Conservation (phyloP, 495 filamentous ascomycete species). For the Thermochaetoides thermophila region DNA sequence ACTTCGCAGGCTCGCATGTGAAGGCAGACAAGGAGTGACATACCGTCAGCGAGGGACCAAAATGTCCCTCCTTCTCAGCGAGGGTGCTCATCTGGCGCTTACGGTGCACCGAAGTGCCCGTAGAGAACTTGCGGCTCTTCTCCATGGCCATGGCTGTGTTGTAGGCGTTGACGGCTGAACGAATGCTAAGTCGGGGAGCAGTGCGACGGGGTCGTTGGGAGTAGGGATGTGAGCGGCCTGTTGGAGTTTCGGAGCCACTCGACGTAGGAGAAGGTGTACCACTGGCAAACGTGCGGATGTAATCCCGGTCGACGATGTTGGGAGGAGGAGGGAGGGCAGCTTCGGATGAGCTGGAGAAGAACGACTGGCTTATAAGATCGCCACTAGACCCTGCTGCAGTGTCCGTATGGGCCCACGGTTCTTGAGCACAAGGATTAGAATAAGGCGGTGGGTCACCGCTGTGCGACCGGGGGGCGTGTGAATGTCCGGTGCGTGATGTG, state of each 20-base stretch:
- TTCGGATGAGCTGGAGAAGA: too few species aligned
- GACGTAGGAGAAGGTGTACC: slow-evolving; percentile 2
- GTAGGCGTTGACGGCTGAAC: slow-evolving; percentile 12
- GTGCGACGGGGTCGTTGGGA: too few species aligned
- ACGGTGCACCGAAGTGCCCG: slow-evolving; percentile 30
- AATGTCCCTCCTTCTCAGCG: slow-evolving; percentile 30
- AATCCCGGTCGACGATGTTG: slow-evolving; percentile 1
- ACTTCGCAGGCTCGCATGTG: too few species aligned
- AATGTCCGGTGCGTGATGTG: too few species aligned
- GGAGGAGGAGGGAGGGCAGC: not conserved
- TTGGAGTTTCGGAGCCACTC: slow-evolving; percentile 4
- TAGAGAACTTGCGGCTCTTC: slow-evolving; percentile 24
- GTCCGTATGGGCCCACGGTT: too few species aligned
- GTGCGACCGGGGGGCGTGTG: too few species aligned
- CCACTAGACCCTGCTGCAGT: too few species aligned
- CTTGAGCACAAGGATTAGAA: too few species aligned
- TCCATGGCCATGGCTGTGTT: slow-evolving; percentile 28
- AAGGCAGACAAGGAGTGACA: slow-evolving; percentile 2
- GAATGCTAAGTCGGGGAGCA: slow-evolving; percentile 8
- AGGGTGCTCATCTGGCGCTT: slow-evolving; percentile 29
- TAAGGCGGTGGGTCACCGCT: too few species aligned
- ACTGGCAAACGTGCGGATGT: slow-evolving; percentile 2
- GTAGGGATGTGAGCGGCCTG: not conserved
- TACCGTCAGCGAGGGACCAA: slow-evolving; percentile 30
- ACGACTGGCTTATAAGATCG: too few species aligned